Evolutionary conservation across 495 filamentous ascomycete genomes (phyloP).

Genomic region (Penicillium bovifimosum): DNA sequence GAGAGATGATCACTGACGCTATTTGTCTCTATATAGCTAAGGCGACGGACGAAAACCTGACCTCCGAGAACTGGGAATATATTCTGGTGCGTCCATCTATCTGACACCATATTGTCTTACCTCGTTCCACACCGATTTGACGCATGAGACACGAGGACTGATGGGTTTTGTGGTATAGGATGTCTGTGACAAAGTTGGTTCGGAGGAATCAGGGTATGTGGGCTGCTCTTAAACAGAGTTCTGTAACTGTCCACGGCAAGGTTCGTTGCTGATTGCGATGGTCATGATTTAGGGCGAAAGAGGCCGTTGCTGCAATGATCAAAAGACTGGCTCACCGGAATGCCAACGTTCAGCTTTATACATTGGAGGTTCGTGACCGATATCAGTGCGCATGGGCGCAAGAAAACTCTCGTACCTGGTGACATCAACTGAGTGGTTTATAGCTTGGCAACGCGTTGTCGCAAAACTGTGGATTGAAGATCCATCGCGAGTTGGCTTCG

Average conservation of each 20-base stretch:
- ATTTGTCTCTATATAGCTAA: conserved; percentile 58
- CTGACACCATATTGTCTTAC: neutral
- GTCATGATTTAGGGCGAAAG: conserved; percentile 58
- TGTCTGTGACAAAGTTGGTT: conserved; percentile 87
- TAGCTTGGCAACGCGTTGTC: conserved; percentile 85
- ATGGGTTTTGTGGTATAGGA: conserved; percentile 46
- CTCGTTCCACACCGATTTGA: neutral
- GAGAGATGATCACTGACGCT: conserved; percentile 18
- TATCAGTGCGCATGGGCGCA: neutral
- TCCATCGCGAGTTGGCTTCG: conserved; percentile 90
- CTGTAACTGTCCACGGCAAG: neutral
- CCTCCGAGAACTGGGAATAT: conserved; percentile 96
- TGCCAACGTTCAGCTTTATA: conserved; percentile 98
- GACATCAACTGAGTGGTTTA: conserved; percentile 6
- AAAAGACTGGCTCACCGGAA: conserved; percentile 95
- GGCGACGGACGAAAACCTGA: conserved; percentile 98
- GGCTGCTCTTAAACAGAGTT: neutral
- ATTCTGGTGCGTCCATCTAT: conserved; percentile 63
- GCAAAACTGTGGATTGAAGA: conserved; percentile 86
- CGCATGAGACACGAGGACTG: conserved; percentile 1
- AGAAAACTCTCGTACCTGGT: neutral
- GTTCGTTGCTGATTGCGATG: conserved; percentile 14
- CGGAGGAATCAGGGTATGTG: conserved; percentile 57
- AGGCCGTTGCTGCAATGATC: conserved; percentile 90
- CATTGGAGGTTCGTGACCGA: conserved; percentile 65